Evolutionary conservation across 2,329 filamentous ascomycete species (phyloP), one percentile per base, ranked within the genome.

Genomic region (Clonostachys chloroleuca): DNA sequence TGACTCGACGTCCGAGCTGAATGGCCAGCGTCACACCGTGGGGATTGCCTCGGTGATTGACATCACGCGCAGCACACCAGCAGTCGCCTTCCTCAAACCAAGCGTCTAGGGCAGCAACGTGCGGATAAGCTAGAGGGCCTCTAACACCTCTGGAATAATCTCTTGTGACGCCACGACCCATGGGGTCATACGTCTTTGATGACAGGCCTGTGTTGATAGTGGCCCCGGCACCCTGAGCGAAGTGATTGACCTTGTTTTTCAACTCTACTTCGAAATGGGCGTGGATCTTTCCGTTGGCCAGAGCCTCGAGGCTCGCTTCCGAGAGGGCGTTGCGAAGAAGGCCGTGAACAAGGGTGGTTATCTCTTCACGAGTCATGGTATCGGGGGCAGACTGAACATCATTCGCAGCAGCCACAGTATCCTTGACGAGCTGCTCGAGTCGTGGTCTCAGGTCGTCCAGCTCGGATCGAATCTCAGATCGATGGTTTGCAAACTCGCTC

Each of bases 11-110:
- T 34, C 77, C 72, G 16, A 85, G 74, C 39, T 81, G 65, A 16
- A 95, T 79, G 9, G 78, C 80, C 14, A 97, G 69, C 46, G 82
- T 79, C 3, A 83, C 81, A 36, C 82, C 80, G 43, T 77, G 74
- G 8, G 74, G 73, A 14, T 62, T 59, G 12, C 66, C 65, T 14
- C 68, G 66, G 13, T 62, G 62, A 43, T 74, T 67, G 12, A 59
- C 53, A 1, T 68, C 67, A 5, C 58, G 60, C 0, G 72, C 75
- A 5, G 86, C 83, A 63, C 92, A 97, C 87, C 90, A 97, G 65
- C 90, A 95, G 51, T 97, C 88, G 17, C 87, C 89, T 34, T 86
- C 78, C 43, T 95, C 88, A 10, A 83, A 72, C 90, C 92, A 96
- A 5, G 73, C 67, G 2, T 48, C 44, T 3, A 96, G 73, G 1